Evolutionary conservation across 352 stramenopile species (phyloP).

Genomic region (Phytophthora podocarpi): DNA sequence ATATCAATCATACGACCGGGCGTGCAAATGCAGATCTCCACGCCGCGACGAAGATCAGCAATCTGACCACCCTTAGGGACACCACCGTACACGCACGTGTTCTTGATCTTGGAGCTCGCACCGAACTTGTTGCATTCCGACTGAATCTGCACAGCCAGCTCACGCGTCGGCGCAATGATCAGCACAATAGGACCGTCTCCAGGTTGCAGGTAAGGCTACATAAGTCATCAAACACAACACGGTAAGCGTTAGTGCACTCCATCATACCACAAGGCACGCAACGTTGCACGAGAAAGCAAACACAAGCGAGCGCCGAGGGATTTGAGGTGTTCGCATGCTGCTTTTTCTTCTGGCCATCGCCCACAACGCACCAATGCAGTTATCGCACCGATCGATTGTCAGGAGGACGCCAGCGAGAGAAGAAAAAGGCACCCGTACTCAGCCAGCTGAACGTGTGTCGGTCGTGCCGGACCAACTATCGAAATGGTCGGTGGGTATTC

Average conservation of each 20-base stretch:
- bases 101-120: conserved; percentile 97
- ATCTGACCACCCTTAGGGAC: conserved; percentile 95
- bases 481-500: conserved; percentile 9
- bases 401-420: conserved; percentile 27
- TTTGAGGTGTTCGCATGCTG: conserved; percentile 55
- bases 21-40: conserved; percentile 91
- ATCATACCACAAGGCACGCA: background rate
- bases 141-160: conserved; percentile 99
- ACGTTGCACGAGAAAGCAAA: conserved; percentile 45
- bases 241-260: conserved; percentile 35
- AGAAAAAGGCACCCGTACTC: conserved; percentile 34
- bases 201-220: conserved; percentile 91
- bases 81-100: conserved; percentile 99
- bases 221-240: conserved; percentile 24
- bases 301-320: conserved; percentile 45
- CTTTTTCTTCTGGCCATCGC: conserved; percentile 47
- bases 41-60: conserved; percentile 77
- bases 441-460: conserved; percentile 23
- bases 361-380: conserved; percentile 50
- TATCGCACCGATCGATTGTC: conserved; percentile 41
- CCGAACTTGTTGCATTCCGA: conserved; percentile 99
- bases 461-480: conserved; percentile 17
- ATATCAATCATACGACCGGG: conserved; percentile 98
- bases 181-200: conserved; percentile 99
- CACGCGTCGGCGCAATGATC: conserved; percentile 97